Base-by-base conservation (phyloP, 805 yeast genomes). In the Lachancea sp. region DNA sequence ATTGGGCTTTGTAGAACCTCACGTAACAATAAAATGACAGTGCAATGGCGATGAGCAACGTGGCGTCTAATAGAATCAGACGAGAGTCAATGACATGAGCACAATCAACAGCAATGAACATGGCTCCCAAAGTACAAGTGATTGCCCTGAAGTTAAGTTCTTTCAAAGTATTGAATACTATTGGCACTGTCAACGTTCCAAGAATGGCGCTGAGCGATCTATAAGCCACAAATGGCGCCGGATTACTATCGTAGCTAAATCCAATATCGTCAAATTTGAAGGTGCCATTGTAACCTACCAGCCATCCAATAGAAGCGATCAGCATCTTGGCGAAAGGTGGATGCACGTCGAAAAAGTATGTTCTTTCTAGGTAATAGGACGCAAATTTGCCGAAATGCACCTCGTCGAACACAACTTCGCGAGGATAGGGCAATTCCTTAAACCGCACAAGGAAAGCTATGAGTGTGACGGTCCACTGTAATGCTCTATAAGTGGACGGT, bases 291-390 rank as follows among this genome's bases (percentile, higher is more conserved):
- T 86, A 92, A 2, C 97, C 96, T 38, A 82, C 78, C 18, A 92
- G 54, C 71, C 81, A 87, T 31, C 98, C 99, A 29, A 82, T 86
- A 43, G 80, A 72, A 0, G 97, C 97, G 64, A 90, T 86, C 50
- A 89, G 70, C 60, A 92, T 71, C 62, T 92, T 92, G 40, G 96
- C 98, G 63, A 92, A 86, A 17, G 99, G 99, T 8, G 99, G 99
- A 65, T 92, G 99, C 38, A 92, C 78, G 65, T 92, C 99, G 56
- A 92, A 92, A 63, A 87, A 92, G 63, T 85, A 92, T 0, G 96
- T 83, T 47, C 96, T 74, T 63, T 90, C 84, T 45, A 90, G 66
- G 63, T 90, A 90, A 64, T 83, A 82, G 1, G 87, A 76, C 6
- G 90, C 90, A 60, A 83, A 83, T 54, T 83, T 83, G 26, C 95